Base-by-base conservation (phyloP, 2,329 filamentous ascomycete species). In the Fusarium armeniacum region DNA sequence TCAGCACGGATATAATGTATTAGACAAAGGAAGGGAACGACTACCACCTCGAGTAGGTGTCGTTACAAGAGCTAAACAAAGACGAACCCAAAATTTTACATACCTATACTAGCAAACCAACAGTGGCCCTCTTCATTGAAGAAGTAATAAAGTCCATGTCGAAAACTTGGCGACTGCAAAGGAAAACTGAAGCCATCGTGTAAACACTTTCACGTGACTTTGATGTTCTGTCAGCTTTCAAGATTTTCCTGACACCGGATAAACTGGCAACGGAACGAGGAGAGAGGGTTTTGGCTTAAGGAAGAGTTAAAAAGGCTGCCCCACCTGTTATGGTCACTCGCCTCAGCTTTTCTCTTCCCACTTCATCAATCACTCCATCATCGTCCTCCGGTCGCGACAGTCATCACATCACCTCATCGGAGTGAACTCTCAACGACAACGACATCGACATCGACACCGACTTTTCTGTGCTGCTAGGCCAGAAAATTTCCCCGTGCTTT, bases 261-360 rank as follows among this genome's bases (percentile, higher is more conserved):
- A 64, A 70, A 68, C 63, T 58, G 28, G 13, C 32, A 65, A 41
- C 40, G 57, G 49, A 63, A 54, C 38, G 41, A 47, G 33, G 33
- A 36, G 41, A 54, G 41, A 54, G 24, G 40, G 41, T 49, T 58
- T 66, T 50, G 40, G 57, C 45, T 10, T 51, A 56, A 62, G 65
- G 66, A 46, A 61, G 30, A 45, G 46, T 64, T 67, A 68, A 71
- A 70, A 72, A 51, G 60, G 38, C 47, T 51, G 43, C 70, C 62
- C 73, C 73, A 73, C 71, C 65, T 59, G 59, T 69, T 62, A 68
- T 47, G 40, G 55, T 57, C 56, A 43, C 50, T 65, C 44, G 24
- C 26, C 52, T 70, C 54, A 55, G 38, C 47, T 70, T 68, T 60
- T 44, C 63, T 60, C 55, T 52, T 51, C 51, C 55, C 47, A 51